Conservation (phyloP, 2,329 filamentous ascomycete species). For the Fusarium oligoseptatum region DNA sequence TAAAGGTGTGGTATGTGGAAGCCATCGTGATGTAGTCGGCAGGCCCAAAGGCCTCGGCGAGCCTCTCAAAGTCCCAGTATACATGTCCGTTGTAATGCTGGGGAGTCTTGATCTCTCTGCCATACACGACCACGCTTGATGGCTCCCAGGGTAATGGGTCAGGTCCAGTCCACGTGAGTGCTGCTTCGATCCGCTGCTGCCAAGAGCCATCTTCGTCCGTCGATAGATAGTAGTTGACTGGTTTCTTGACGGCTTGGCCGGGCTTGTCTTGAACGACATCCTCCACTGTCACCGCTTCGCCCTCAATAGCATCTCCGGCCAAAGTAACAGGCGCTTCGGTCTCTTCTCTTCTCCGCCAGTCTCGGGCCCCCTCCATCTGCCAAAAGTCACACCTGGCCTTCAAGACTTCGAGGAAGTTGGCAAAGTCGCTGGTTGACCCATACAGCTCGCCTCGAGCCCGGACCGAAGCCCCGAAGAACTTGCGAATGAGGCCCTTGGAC, state of each 20-base stretch:
- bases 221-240: slow-evolving; percentile 49
- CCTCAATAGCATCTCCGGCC: background rate
- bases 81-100: slow-evolving; percentile 69
- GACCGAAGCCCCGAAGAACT: slow-evolving; percentile 58
- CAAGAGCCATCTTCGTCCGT: slow-evolving; percentile 49
- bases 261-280: slow-evolving; percentile 24
- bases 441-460: slow-evolving; percentile 63
- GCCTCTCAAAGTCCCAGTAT: slow-evolving; percentile 75
- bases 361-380: slow-evolving; percentile 82
- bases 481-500: slow-evolving; percentile 64
- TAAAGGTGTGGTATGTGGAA: slow-evolving; percentile 82
- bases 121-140: slow-evolving; percentile 68
- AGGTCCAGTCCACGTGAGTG: slow-evolving; percentile 40
- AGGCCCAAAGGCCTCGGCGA: slow-evolving; percentile 78
- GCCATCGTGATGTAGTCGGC: slow-evolving; percentile 88
- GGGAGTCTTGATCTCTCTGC: slow-evolving; percentile 71
- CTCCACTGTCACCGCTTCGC: background rate
- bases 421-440: slow-evolving; percentile 78
- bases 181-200: slow-evolving; percentile 36
- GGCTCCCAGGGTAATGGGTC: slow-evolving; percentile 56
- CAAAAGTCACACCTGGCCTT: slow-evolving; percentile 85
- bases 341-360: slow-evolving; percentile 75
- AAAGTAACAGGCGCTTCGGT: slow-evolving; percentile 15
- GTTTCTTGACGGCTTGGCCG: slow-evolving; percentile 40
- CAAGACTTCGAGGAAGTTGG: slow-evolving; percentile 79